These are phyloP conservation scores for Globisporangium lucens DNA, from an alignment of 352 stramenopile genomes.

Conservation along the genomic window DNA sequence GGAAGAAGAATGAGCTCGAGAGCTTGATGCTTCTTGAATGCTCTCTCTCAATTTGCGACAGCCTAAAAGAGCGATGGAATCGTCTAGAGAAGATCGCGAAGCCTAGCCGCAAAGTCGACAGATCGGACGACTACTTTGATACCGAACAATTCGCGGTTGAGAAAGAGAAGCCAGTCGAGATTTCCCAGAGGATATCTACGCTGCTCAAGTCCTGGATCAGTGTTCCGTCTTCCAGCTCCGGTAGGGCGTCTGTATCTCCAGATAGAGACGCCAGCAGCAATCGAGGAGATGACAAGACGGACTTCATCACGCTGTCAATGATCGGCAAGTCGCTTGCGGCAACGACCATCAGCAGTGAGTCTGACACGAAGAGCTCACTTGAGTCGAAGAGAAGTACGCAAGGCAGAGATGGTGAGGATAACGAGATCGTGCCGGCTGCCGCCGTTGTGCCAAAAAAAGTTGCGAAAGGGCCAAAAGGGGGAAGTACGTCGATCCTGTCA, in stretches of 20 bases:
- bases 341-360: slow-evolving; percentile 1
- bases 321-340: slow-evolving; percentile 15
- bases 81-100: slow-evolving; percentile 55
- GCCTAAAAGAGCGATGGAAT: slow-evolving; percentile 62
- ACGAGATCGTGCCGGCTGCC: slow-evolving; percentile 13
- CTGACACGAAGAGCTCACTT: background rate
- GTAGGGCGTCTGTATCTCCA: slow-evolving; percentile 12
- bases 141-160: slow-evolving; percentile 57
- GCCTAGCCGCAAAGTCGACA: slow-evolving; percentile 22
- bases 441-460: slow-evolving; percentile 38
- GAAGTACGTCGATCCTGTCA: slow-evolving; percentile 17
- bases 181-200: slow-evolving; percentile 46
- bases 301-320: slow-evolving; percentile 24
- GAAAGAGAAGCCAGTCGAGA: slow-evolving; percentile 47
- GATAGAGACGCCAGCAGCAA: slow-evolving; percentile 2
- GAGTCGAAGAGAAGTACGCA: background rate
- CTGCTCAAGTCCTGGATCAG: slow-evolving; percentile 62
- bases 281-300: background rate
- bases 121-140: slow-evolving; percentile 38
- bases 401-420: background rate
- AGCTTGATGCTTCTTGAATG: slow-evolving; percentile 53
- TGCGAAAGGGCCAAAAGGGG: slow-evolving; percentile 13
- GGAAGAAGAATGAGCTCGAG: slow-evolving; percentile 40
- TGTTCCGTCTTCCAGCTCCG: slow-evolving; percentile 15
- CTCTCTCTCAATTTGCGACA: slow-evolving; percentile 46